These are phyloP conservation scores for Termitomyces sp. DNA, from an alignment of 768 basidiomycete genomes.

Conservation along the genomic window DNA sequence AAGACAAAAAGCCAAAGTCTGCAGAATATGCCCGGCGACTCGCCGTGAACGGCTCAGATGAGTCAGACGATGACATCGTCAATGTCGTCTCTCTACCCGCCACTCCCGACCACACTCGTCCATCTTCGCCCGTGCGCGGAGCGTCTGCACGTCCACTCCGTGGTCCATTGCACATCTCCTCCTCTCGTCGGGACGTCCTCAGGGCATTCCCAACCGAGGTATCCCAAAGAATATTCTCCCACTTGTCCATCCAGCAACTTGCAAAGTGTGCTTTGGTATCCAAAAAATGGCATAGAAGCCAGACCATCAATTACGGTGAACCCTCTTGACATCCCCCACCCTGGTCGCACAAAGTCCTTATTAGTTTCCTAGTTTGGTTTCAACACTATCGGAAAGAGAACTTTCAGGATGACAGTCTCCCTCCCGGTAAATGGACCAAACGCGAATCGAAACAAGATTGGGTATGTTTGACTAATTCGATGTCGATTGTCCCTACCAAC, in stretches of 20 bases:
- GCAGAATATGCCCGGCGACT: constrained; percentile 19
- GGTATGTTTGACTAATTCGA: constrained; percentile 36
- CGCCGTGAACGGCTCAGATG: constrained; percentile 28
- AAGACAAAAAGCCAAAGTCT: constrained; percentile 29
- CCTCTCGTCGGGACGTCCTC: constrained; percentile 53
- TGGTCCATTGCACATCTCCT: constrained; percentile 38
- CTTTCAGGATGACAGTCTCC: constrained; percentile 75
- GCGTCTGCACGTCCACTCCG: constrained; percentile 44
- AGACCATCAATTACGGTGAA: constrained; percentile 87
- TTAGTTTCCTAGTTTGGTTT: constrained; percentile 73
- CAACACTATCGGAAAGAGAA: constrained; percentile 85
- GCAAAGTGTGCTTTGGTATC: constrained; percentile 77
- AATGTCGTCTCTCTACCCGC: constrained; percentile 69
- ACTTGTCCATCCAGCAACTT: constrained; percentile 58
- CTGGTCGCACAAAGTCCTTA: neutral
- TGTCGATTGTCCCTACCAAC: constrained; percentile 4
- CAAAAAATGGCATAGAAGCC: constrained; percentile 84
- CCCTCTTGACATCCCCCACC: neutral
- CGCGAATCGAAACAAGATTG: constrained; percentile 93
- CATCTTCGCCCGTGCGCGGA: constrained; percentile 47
- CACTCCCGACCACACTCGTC: constrained; percentile 62
- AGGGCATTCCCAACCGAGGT: constrained; percentile 75
- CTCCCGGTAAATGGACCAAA: constrained; percentile 87
- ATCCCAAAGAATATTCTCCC: constrained; percentile 70
- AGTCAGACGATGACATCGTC: constrained; percentile 67